phyloP scores from a whole-genome alignment of 108 stramenopile species.

The Cyclotella baltica region DNA sequence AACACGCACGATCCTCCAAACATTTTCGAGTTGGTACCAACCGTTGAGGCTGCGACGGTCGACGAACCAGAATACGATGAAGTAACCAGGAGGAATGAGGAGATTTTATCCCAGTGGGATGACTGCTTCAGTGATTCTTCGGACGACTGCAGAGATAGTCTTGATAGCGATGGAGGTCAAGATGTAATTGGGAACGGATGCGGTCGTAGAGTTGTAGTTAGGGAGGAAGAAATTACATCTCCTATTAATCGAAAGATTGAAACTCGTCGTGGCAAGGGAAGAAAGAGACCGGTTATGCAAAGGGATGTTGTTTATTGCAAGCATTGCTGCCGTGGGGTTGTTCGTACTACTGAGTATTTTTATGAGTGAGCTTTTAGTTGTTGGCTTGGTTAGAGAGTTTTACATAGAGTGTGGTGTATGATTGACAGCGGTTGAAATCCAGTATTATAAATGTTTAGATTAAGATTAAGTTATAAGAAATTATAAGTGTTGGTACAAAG shows the following conservation, averaged over 20 bases:
- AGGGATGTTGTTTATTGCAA: background rate
- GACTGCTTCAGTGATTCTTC: background rate
- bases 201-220: background rate
- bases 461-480: background rate
- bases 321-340: slow-evolving; percentile 1
- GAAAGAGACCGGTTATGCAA: background rate
- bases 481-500: background rate
- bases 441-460: background rate
- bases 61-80: background rate
- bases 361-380: background rate
- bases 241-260: background rate
- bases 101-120: slow-evolving; percentile 4
- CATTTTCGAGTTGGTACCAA: background rate
- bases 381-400: background rate
- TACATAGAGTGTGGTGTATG: too few species aligned
- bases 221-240: background rate
- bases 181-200: background rate
- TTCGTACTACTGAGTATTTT: slow-evolving; percentile 6
- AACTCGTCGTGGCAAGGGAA: background rate
- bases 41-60: background rate
- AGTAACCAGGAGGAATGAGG: slow-evolving; percentile 5
- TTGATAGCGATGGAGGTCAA: background rate
- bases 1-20: background rate
- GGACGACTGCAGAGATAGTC: background rate
- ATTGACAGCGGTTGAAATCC: too few species aligned